These are phyloP conservation scores for Heliamphora pulchella DNA, from an alignment of 179 eudicot genomes.

Conservation along the genomic window DNA sequence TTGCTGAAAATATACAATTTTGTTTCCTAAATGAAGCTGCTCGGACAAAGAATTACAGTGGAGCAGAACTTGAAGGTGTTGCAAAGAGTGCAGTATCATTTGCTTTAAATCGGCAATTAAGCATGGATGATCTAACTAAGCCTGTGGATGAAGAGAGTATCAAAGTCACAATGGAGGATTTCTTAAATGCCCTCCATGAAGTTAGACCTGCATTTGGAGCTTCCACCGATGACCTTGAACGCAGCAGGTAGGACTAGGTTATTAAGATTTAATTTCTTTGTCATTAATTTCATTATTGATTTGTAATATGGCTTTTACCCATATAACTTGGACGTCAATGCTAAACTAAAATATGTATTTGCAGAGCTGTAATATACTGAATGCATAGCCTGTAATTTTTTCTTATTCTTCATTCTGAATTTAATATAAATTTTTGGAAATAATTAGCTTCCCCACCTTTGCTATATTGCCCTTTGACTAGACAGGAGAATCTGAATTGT, in stretches of 20 bases:
- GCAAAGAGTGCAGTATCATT: slow-evolving; percentile 96
- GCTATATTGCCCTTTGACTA: too few relatives aligned
- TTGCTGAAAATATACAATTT: neutral
- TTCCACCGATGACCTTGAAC: slow-evolving; percentile 84
- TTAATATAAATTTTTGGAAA: neutral
- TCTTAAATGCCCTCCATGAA: slow-evolving; percentile 70
- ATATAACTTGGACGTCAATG: neutral
- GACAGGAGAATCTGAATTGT: too few relatives aligned
- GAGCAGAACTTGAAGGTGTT: slow-evolving; percentile 99
- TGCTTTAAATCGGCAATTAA: slow-evolving; percentile 83
- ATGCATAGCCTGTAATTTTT: neutral
- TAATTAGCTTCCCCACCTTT: too few relatives aligned
- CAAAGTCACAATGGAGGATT: slow-evolving; percentile 91
- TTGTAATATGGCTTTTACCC: neutral
- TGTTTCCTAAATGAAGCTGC: slow-evolving; percentile 50
- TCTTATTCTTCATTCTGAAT: neutral
- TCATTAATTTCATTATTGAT: neutral
- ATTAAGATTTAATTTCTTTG: neutral
- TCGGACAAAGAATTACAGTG: slow-evolving; percentile 92
- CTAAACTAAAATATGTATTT: neutral
- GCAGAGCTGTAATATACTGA: neutral
- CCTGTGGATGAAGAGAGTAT: slow-evolving; percentile 89
- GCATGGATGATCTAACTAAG: slow-evolving; percentile 85
- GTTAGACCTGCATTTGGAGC: slow-evolving; percentile 96
- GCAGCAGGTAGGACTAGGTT: slow-evolving; percentile 58